These are phyloP conservation scores for Hypoxylon sp. DNA, from an alignment of 2,329 filamentous ascomycete species.

Conservation along the genomic window DNA sequence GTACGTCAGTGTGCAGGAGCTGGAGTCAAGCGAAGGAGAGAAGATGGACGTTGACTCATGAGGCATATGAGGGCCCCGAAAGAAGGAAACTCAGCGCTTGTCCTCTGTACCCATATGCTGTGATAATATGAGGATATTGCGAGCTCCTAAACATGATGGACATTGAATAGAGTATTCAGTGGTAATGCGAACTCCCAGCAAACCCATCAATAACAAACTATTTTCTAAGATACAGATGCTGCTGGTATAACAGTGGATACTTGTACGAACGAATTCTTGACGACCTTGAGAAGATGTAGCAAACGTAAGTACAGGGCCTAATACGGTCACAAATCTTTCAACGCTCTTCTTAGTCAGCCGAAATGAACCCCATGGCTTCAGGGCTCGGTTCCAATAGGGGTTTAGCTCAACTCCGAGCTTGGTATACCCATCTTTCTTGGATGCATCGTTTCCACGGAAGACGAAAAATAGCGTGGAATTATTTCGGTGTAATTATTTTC, in stretches of 20 bases:
- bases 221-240: neutral
- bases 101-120: constrained; percentile 43
- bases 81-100: constrained; percentile 3
- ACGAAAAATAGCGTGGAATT: neutral
- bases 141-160: neutral
- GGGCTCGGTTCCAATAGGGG: neutral
- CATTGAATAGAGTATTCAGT: constrained; percentile 7
- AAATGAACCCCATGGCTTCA: neutral
- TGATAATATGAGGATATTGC: constrained; percentile 42
- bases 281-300: neutral
- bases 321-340: neutral
- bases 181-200: constrained; percentile 2
- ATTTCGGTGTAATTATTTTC: neutral
- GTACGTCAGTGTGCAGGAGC: constrained; percentile 91
- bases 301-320: neutral
- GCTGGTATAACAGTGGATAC: neutral
- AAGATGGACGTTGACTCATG: constrained; percentile 78
- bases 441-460: neutral
- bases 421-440: neutral
- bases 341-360: neutral
- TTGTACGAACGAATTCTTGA: neutral
- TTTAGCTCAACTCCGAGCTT: neutral
- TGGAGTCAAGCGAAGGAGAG: constrained; percentile 76
- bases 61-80: constrained; percentile 29
- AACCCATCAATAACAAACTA: constrained; percentile 1